Conservation (phyloP, 1,284 basidiomycete genomes). For the Marasmius fiardii region DNA sequence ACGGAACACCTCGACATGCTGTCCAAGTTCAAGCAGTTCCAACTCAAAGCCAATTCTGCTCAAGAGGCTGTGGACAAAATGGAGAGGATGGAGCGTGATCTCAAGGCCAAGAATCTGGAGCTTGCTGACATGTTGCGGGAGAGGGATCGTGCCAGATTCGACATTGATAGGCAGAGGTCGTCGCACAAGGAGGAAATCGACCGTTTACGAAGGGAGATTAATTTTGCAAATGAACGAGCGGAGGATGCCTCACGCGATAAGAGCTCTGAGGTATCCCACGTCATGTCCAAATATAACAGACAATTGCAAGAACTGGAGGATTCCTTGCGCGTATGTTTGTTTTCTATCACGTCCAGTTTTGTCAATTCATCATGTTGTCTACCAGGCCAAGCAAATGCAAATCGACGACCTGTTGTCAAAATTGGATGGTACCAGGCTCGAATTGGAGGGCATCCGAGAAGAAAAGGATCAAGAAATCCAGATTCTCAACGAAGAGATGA, state of each 20-base stretch:
- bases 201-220: constrained; percentile 87
- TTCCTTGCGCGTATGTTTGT: constrained; percentile 71
- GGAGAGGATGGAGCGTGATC: constrained; percentile 98
- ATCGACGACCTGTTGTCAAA: constrained; percentile 88
- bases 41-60: constrained; percentile 97
- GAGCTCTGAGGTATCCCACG: constrained; percentile 87
- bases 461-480: constrained; percentile 97
- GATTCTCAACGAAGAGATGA: constrained; percentile 96
- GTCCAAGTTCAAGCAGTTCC: constrained; percentile 95
- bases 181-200: constrained; percentile 96
- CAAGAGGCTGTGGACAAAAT: constrained; percentile 99
- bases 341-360: constrained; percentile 1
- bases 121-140: constrained; percentile 99
- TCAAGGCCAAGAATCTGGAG: constrained; percentile 98
- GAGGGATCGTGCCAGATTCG: constrained; percentile 93
- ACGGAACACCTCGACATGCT: constrained; percentile 98
- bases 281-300: constrained; percentile 93
- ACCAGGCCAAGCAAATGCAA: constrained; percentile 86
- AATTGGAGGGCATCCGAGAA: constrained; percentile 80
- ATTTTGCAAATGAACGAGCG: constrained; percentile 97
- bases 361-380: background rate
- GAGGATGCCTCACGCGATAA: constrained; percentile 92
- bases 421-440: constrained; percentile 71
- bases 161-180: constrained; percentile 93
- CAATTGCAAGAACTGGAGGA: constrained; percentile 96